phyloP scores from a whole-genome alignment of 2,329 filamentous ascomycete genomes.

The Colletotrichum sp. region DNA sequence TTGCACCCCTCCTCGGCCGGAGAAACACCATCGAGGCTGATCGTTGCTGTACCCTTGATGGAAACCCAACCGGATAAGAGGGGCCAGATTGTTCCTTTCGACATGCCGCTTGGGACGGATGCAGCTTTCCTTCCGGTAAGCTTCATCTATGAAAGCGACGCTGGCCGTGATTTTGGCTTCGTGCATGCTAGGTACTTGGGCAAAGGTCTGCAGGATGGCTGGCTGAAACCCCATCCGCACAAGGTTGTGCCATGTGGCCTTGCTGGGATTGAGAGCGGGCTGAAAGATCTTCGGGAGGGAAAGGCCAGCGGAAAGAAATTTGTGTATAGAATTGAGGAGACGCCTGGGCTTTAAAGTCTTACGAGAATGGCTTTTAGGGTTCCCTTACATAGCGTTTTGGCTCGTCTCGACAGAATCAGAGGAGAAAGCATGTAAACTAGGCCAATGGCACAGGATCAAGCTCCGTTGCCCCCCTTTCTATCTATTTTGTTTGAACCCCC shows the following conservation, averaged over 20 bases:
- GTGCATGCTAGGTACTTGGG: neutral
- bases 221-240: neutral
- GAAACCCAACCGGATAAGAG: neutral
- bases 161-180: neutral
- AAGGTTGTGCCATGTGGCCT: neutral
- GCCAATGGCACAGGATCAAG: neutral
- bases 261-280: neutral
- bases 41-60: neutral
- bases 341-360: neutral
- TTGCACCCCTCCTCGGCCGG: neutral
- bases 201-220: neutral
- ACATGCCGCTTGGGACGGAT: neutral
- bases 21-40: neutral
- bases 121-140: neutral
- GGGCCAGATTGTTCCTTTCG: neutral
- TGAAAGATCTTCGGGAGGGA: neutral
- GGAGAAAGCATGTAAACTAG: neutral
- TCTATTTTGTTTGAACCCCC: neutral
- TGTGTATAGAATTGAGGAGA: neutral
- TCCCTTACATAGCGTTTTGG: rapidly evolving
- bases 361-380: neutral
- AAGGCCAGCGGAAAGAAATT: neutral
- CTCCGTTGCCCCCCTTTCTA: neutral
- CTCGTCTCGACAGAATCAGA: neutral
- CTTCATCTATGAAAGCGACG: neutral